phyloP scores from a whole-genome alignment of 2,329 filamentous ascomycete species.

The Monosporascus sp. region DNA sequence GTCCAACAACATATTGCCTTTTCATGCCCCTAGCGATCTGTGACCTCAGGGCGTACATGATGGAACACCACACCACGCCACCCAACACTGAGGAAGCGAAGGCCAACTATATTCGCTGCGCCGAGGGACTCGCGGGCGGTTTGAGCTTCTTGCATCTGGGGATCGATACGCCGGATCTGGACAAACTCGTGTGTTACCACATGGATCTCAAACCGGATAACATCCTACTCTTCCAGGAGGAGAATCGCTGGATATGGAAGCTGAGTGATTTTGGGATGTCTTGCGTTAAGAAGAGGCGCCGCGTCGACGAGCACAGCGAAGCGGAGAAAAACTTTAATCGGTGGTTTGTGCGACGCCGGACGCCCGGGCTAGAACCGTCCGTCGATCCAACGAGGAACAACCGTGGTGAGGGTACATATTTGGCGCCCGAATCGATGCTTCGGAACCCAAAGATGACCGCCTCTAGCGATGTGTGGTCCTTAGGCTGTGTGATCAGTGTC shows the following conservation, averaged over 20 bases:
- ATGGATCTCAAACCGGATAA: conserved; percentile 36
- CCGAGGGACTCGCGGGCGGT: conserved; percentile 28
- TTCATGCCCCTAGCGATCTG: conserved; percentile 35
- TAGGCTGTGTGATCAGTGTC: conserved; percentile 35
- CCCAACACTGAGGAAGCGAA: conserved; percentile 17
- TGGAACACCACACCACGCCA: conserved; percentile 9
- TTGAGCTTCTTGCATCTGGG: conserved; percentile 34
- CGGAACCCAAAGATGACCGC: conserved; percentile 24
- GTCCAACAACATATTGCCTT: conserved; percentile 28
- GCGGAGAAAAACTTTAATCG: conserved; percentile 25
- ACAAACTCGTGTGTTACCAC: conserved; percentile 33
- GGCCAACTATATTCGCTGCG: conserved; percentile 22
- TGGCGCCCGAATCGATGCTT: conserved; percentile 29
- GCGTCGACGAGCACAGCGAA: conserved; percentile 7
- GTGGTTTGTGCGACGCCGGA: conserved; percentile 19
- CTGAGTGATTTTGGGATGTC: conserved; percentile 38
- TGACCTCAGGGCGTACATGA: conserved; percentile 33
- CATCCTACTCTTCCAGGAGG: conserved; percentile 26
- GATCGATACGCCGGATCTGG: conserved; percentile 19
- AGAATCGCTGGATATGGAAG: conserved; percentile 29
- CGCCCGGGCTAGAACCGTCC: conserved; percentile 10
- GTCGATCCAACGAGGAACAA: conserved; percentile 22
- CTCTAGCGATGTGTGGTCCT: conserved; percentile 35
- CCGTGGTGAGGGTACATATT: conserved; percentile 30
- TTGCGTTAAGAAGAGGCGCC: conserved; percentile 25